phyloP scores from a whole-genome alignment of 768 basidiomycete genomes.

The Trametes sanguinea region DNA sequence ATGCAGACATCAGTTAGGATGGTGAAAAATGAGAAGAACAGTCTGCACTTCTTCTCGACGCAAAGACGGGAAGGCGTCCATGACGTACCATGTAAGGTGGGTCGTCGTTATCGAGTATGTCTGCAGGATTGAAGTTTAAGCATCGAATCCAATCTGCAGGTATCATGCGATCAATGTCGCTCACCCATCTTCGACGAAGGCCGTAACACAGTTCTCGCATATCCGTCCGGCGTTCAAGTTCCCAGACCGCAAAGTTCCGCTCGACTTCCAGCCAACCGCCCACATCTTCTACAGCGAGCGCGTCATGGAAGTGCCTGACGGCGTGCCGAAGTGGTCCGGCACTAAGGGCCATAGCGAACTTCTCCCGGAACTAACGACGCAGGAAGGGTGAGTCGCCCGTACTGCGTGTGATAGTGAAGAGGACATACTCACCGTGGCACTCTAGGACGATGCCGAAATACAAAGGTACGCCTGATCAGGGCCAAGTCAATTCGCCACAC shows the following conservation, averaged over 20 bases:
- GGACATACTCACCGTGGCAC: neutral
- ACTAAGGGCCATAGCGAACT: conserved; percentile 33
- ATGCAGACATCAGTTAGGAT: conserved; percentile 34
- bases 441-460: conserved; percentile 28
- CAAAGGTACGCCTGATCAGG: conserved; percentile 32
- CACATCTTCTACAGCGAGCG: conserved; percentile 35
- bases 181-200: conserved; percentile 39
- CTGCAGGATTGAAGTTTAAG: neutral
- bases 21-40: conserved; percentile 31
- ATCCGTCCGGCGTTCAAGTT: conserved; percentile 35
- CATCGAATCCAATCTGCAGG: neutral
- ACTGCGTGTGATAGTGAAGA: neutral
- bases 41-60: conserved; percentile 37
- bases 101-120: neutral
- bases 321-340: conserved; percentile 34
- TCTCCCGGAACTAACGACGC: conserved; percentile 26
- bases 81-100: conserved; percentile 37
- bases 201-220: conserved; percentile 35
- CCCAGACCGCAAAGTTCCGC: conserved; percentile 28
- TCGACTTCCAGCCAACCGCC: conserved; percentile 32
- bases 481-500: neutral
- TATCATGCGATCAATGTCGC: conserved; percentile 35
- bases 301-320: conserved; percentile 35
- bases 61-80: conserved; percentile 25
- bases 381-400: conserved; percentile 27